Percentiles rank a stretch among this genome's conserved stretches.
These are phyloP conservation scores for Aquanectria penicillioides DNA, from an alignment of 2,329 filamentous ascomycete genomes.

Conservation along the genomic window DNA sequence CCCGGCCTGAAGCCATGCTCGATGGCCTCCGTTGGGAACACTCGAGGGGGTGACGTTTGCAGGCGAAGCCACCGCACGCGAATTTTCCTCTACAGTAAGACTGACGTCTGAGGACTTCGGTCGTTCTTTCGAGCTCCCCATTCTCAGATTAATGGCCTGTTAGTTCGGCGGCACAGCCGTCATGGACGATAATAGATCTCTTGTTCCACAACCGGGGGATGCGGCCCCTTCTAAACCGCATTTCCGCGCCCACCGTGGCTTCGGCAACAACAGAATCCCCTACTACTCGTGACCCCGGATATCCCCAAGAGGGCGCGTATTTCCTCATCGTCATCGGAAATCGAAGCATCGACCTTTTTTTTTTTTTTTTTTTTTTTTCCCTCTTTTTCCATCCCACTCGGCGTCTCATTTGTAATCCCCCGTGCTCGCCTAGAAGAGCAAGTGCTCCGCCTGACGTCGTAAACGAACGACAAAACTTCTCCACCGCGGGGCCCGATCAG, in stretches of 20 bases:
- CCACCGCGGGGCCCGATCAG: slow-evolving; percentile 12
- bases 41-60: background rate
- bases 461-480: no score
- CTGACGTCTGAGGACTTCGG: background rate
- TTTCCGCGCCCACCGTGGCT: background rate
- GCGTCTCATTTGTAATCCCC: slow-evolving; percentile 7
- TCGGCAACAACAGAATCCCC: background rate
- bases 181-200: no score
- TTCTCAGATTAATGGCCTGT: no score
- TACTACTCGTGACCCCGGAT: background rate
- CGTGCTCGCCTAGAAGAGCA: background rate
- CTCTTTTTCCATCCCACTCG: slow-evolving; percentile 17
- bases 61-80: background rate
- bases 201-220: background rate
- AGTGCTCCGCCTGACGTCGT: slow-evolving; percentile 6
- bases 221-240: background rate
- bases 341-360: background rate
- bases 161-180: no score
- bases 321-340: background rate
- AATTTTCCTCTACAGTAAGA: background rate
- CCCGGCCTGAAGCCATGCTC: slow-evolving; percentile 36
- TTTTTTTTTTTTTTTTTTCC: background rate
- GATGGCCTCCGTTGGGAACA: slow-evolving; percentile 26
- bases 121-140: background rate
- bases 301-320: background rate